phyloP scores from a whole-genome alignment of 164 flowering plant genomes.

The Tetracentron sinense region DNA sequence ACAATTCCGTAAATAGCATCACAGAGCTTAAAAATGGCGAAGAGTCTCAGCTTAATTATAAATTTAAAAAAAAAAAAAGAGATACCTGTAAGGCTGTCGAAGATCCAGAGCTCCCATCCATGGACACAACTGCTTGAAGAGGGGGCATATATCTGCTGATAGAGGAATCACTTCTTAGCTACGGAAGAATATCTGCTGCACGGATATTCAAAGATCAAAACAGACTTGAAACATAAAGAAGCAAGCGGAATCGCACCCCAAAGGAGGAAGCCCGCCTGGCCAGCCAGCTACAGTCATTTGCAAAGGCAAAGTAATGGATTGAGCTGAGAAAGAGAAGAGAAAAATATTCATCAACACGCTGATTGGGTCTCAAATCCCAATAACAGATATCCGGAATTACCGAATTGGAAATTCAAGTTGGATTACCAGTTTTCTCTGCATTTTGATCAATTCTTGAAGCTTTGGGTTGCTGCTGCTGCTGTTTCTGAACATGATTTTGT shows the following conservation, averaged over 20 bases:
- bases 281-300: conserved; percentile 69
- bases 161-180: not conserved
- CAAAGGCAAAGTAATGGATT: conserved; percentile 49
- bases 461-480: conserved; percentile 20
- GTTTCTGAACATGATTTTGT: conserved; percentile 11
- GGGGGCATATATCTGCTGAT: conserved; percentile 72
- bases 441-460: conserved; percentile 26
- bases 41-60: not conserved
- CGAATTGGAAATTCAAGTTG: not conserved
- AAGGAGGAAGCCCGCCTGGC: conserved; percentile 84
- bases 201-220: conserved; percentile 3
- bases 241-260: conserved; percentile 52
- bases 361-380: not conserved
- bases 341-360: not conserved
- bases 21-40: not conserved
- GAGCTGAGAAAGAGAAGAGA: conserved; percentile 33
- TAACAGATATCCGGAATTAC: not conserved
- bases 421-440: conserved; percentile 58
- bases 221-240: not conserved
- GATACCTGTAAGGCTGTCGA: conserved; percentile 62
- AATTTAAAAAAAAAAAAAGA: not conserved
- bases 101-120: conserved; percentile 65
- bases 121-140: conserved; percentile 69
- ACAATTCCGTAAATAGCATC: not conserved
- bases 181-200: not conserved